Conservation (phyloP, 2,329 filamentous ascomycete genomes). For the Apiospora koreana region DNA sequence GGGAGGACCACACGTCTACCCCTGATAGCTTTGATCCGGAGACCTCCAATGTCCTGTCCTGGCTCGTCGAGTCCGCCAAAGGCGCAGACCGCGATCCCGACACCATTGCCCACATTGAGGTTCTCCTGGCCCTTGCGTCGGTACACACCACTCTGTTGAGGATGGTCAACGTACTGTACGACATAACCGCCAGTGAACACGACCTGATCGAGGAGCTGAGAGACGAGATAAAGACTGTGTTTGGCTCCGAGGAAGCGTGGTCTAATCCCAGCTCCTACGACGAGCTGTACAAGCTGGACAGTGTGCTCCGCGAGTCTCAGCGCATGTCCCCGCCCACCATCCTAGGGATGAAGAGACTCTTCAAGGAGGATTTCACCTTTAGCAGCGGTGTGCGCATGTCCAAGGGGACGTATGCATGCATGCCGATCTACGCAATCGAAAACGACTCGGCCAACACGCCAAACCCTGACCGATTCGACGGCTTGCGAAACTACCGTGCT, state of each 20-base stretch:
- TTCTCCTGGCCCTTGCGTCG: slow-evolving; percentile 15
- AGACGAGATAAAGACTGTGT: neutral
- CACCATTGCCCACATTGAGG: slow-evolving; percentile 12
- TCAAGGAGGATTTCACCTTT: slow-evolving; percentile 10
- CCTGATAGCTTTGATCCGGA: neutral
- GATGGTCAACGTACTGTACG: slow-evolving; percentile 17
- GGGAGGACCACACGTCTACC: neutral
- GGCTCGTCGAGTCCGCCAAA: slow-evolving; percentile 13
- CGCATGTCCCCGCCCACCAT: slow-evolving; percentile 12
- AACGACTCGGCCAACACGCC: neutral
- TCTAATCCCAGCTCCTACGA: slow-evolving; percentile 12
- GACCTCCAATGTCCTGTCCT: neutral
- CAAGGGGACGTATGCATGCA: neutral
- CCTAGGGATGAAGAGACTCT: slow-evolving; percentile 16
- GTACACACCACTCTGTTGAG: slow-evolving; percentile 18
- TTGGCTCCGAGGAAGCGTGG: too few relatives aligned
- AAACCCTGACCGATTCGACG: neutral
- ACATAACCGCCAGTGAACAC: neutral
- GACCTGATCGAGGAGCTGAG: neutral
- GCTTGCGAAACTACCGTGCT: neutral
- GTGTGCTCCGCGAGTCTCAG: slow-evolving; percentile 18
- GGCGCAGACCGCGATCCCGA: slow-evolving; percentile 15
- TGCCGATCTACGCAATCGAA: neutral
- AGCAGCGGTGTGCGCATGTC: neutral
- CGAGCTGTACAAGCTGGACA: slow-evolving; percentile 17